Evolutionary conservation across 1,139 yeast genomes (phyloP), one percentile per base, ranked within the genome.

Genomic region (Hanseniaspora gamundiae): DNA sequence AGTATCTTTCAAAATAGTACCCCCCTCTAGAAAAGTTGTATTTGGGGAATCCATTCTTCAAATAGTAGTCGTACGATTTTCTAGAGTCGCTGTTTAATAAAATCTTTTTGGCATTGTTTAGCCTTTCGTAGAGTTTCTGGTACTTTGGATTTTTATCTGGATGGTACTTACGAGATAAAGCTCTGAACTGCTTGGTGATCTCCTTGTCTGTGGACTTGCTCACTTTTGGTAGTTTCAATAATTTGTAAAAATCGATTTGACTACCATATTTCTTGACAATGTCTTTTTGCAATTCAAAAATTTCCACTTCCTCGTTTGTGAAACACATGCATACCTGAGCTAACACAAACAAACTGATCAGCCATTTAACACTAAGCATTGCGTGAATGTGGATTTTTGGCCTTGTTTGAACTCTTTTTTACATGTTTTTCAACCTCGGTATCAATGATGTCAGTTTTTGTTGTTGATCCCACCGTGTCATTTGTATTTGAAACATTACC

Each of bases 31-130:
- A 70, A 60, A 75, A 80, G 47, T 73, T 77, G 76, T 84, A 85
- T 47, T 71, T 71, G 4, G 98, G 99, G 63, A 91, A 91, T 3
- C 98, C 99, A 11, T 40, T 28, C 8, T 44, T 44, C 46, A 83
- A 67, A 63, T 85, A 91, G 61, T 79, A 88, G 60, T 91, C 97
- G 60, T 91, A 91, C 16, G 91, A 70, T 51, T 79, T 80, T 48
- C 81, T 76, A 47, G 74, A 71, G 9, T 75, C 69, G 42, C 74
- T 64, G 58, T 83, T 73, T 49, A 87, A 68, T 47, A 88, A 70
- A 45, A 87, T 79, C 55, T 81, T 75, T 40, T 86, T 81, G 17
- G 85, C 86, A 27, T 77, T 63, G 21, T 91, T 82, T 42, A 88
- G 70, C 35, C 91, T 66, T 51, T 87, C 83, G 59, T 80, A 88